Base-by-base conservation (phyloP, 1,284 basidiomycete species). In the Vanrija sp. region DNA sequence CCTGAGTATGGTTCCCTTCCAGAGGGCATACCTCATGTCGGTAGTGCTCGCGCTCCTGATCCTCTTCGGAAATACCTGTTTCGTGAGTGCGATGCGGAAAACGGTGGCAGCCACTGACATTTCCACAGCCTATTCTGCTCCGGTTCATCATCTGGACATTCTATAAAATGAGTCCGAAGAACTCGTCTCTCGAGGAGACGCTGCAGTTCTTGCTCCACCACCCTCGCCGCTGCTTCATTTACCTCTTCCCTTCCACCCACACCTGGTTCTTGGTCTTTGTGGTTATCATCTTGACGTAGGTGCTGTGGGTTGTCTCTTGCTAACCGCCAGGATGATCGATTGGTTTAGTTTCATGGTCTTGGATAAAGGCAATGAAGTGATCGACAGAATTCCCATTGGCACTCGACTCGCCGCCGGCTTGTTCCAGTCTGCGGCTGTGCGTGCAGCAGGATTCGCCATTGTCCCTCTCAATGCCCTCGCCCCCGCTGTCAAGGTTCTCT, bases 221-320 rank as follows among this genome's bases (percentile, higher is more conserved):
- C 68, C 95, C 95, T n/a, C 48, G 50, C 36, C 71, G 70, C 60
- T 92, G 95, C 77, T 98, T 91, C 69, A 85, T 95, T 41, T 94
- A 96, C 72, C 82, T 98, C 7, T 98, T 98, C 67, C 95, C 95
- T 0, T 86, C 90, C 0, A 89, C 92, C 61, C 93, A 98, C 70
- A 98, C 94, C 2, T 95, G 92, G 90, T 90, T 94, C 64, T 82
- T 97, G 15, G 61, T 91, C 0, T 81, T 83, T 22, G 69, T 77
- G 3, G 85, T 96, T 41, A 41, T 87, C 9, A 67, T 78, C 4
- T 78, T 97, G 31, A 91, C 85, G 86, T 89, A 22, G 9, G 31
- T 31, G 12, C 10, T 31, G 31, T 10, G 42, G 3, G 15, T 19
- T 23, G 4, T 12, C 9, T 22, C 35, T 44, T 25, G 24, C 49